Evolutionary conservation across 768 basidiomycete species (phyloP).

Genomic region (Auriscalpium orientale): DNA sequence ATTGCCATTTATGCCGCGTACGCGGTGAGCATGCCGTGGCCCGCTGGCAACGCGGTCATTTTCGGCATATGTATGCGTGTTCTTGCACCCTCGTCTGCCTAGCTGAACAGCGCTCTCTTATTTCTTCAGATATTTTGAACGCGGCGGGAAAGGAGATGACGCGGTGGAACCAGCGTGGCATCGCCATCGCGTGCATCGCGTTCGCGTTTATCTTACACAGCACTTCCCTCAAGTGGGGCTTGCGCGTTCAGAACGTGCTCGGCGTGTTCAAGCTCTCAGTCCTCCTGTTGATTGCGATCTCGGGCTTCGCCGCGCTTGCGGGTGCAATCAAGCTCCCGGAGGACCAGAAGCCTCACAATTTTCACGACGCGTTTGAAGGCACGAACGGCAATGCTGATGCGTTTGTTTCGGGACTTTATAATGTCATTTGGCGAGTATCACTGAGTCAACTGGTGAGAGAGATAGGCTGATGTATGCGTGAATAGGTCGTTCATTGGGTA

Average conservation of each 20-base stretch:
- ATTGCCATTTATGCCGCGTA: slow-evolving; percentile 56
- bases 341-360: slow-evolving; percentile 42
- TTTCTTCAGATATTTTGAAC: slow-evolving; percentile 44
- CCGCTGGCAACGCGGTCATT: slow-evolving; percentile 52
- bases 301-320: slow-evolving; percentile 45
- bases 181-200: slow-evolving; percentile 48
- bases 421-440: slow-evolving; percentile 51
- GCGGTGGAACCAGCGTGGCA: slow-evolving; percentile 35
- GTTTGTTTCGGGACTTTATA: slow-evolving; percentile 58
- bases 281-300: slow-evolving; percentile 41
- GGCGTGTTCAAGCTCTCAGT: slow-evolving; percentile 56
- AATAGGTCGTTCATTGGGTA: slow-evolving; percentile 67
- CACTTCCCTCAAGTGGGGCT: slow-evolving; percentile 41
- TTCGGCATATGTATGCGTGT: slow-evolving; percentile 59
- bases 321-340: slow-evolving; percentile 18
- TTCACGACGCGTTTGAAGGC: slow-evolving; percentile 28
- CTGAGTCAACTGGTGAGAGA: not conserved
- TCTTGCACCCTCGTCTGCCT: not conserved
- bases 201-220: slow-evolving; percentile 54
- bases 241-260: slow-evolving; percentile 56
- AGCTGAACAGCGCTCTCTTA: not conserved
- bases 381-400: slow-evolving; percentile 33
- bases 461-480: not conserved
- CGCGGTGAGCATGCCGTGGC: slow-evolving; percentile 50
- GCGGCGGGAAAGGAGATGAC: slow-evolving; percentile 18